Conservation (phyloP, 192 early-diverging fungal genomes). For the Jimgerdemannia flammicorona region DNA sequence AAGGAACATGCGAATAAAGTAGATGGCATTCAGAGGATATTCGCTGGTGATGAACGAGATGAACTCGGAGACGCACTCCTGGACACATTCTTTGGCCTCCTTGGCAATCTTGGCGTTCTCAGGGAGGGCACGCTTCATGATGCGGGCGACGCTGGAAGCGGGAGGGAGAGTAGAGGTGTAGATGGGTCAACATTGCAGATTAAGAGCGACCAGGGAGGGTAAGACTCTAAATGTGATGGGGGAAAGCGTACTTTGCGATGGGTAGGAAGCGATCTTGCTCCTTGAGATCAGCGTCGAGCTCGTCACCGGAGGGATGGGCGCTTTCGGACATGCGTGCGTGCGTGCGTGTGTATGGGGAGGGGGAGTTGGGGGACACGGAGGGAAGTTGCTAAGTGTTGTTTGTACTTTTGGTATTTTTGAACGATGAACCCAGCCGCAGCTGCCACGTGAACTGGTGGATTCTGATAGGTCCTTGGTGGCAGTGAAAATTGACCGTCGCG, state of each 20-base stretch:
- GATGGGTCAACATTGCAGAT: not conserved
- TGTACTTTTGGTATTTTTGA: too few species aligned
- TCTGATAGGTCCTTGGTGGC: too few species aligned
- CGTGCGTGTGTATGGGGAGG: too few species aligned
- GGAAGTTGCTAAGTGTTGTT: too few species aligned
- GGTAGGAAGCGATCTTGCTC: conserved; percentile 96
- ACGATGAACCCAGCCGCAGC: too few species aligned
- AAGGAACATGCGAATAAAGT: not conserved
- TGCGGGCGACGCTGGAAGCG: conserved; percentile 69
- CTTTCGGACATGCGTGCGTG: conserved; percentile 30
- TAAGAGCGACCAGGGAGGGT: not conserved
- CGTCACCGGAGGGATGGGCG: conserved; percentile 53
- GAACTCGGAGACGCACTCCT: conserved; percentile 98
- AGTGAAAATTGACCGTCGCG: too few species aligned
- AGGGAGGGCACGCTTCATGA: conserved; percentile 96
- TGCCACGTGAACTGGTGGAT: too few species aligned
- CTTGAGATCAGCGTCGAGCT: conserved; percentile 71
- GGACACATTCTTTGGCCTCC: conserved; percentile 94
- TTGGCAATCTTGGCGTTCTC: conserved; percentile 98
- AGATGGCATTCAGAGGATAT: conserved; percentile 45
- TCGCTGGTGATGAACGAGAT: conserved; percentile 98
- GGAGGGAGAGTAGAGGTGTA: not conserved
- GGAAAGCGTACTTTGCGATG: conserved; percentile 65
- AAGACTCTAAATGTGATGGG: not conserved
- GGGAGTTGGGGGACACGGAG: too few species aligned